Evolutionary conservation across 176 grass and related monocot genomes (phyloP), one percentile per base, ranked within the genome.

Genomic region (Aegilops sharonensis): DNA sequence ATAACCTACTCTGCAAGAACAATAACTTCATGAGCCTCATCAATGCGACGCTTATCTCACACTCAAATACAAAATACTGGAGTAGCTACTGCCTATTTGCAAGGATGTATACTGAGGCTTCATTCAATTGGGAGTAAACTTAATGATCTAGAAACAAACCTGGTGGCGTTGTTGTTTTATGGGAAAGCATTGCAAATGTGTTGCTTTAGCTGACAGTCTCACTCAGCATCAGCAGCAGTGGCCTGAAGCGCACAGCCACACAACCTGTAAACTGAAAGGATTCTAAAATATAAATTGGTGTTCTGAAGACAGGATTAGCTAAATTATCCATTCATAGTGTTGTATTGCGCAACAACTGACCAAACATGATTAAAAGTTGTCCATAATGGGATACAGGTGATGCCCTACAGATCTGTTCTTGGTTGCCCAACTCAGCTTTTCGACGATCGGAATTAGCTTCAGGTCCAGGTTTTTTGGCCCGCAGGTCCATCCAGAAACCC

Each of bases 291-390:
- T 7, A 54, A 54, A 54, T 15, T 54, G 50, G 15, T 18, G 18
- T 54, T 54, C 50, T 18, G 2, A 18, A 54, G 50, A 18, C 15
- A 54, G 9, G 25, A 37, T 62, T 64, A 69, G 36, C 52, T 74
- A 32, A 7, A 35, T 64, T 32, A 84, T 84, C 42, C 37, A 34
- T 15, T n/a, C 57, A 24, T 35, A 75, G 35, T 45, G 12, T 23
- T 63, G 82, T 76, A 34, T 24, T 14, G 71, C 32, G 71, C 62
- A 54, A 13, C 21, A 21, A 54, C 30, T 67, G 64, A 85, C 5
- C 61, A 37, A 59, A 17, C 11, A 25, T 85, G 29, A 54, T 54
- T 65, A 83, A 86, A 86, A 72, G 64, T 20, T 56, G 75, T 61
- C 36, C 68, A 78, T 70, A 54, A 31, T 86, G 62, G 23, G 37